phyloP scores from a whole-genome alignment of 495 filamentous ascomycete species.

The Amniculicola lignicola region DNA sequence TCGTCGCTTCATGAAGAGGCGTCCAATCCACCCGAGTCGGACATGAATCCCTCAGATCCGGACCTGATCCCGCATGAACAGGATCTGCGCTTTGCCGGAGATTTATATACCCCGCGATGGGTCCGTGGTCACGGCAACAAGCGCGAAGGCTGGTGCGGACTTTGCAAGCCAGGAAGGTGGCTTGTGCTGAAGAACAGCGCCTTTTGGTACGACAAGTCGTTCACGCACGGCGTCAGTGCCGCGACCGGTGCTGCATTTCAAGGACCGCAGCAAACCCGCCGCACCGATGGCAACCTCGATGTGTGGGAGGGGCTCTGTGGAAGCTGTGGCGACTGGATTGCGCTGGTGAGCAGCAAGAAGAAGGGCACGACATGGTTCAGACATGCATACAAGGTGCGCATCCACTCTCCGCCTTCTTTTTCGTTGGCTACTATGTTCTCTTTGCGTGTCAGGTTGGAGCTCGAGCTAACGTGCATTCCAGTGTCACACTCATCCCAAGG shows the following conservation, averaged over 20 bases:
- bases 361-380: constrained; percentile 84
- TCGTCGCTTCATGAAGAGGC: constrained; percentile 66
- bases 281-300: constrained; percentile 75
- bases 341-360: constrained; percentile 76
- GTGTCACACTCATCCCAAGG: constrained; percentile 73
- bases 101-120: constrained; percentile 75
- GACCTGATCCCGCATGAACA: constrained; percentile 70
- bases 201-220: constrained; percentile 84
- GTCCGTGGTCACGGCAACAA: constrained; percentile 78
- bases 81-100: constrained; percentile 71
- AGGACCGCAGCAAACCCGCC: constrained; percentile 64
- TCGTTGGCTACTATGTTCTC: no score
- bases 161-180: constrained; percentile 79
- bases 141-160: constrained; percentile 80
- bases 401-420: not conserved
- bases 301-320: constrained; percentile 79
- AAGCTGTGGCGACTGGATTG: constrained; percentile 75
- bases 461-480: constrained; percentile 45
- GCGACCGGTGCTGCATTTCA: constrained; percentile 71
- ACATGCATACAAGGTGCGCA: constrained; percentile 74
- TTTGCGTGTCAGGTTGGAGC: no score
- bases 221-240: constrained; percentile 76
- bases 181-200: constrained; percentile 79
- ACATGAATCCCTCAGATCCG: constrained; percentile 70
- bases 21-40: constrained; percentile 64